Conservation (phyloP, 768 basidiomycete genomes). For the Lactarius sp. region DNA sequence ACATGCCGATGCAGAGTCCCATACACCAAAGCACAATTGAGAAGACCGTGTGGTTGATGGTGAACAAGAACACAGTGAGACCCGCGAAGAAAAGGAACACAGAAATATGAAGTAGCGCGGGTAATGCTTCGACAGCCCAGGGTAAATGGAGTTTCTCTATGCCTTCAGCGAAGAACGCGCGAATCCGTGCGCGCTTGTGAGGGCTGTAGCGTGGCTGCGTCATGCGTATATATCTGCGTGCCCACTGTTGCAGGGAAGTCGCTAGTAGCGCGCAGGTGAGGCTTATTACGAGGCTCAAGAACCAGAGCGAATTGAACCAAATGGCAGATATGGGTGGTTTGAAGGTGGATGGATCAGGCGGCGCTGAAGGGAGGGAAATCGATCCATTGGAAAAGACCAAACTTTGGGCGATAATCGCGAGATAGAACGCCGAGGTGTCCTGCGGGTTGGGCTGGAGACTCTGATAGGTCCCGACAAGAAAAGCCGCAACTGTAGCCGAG, state of each 20-base stretch:
- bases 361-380: neutral
- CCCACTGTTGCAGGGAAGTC: constrained; percentile 19
- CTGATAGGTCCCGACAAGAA: constrained; percentile 15
- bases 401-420: constrained; percentile 15
- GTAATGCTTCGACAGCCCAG: constrained; percentile 13
- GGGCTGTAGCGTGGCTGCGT: constrained; percentile 17
- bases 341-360: constrained; percentile 8
- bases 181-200: constrained; percentile 15
- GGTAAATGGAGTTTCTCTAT: constrained; percentile 15
- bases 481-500: constrained; percentile 18
- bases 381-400: constrained; percentile 3
- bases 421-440: constrained; percentile 10
- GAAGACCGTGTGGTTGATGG: constrained; percentile 25
- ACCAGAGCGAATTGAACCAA: constrained; percentile 19
- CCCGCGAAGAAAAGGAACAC: constrained; percentile 49
- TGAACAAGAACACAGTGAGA: constrained; percentile 41
- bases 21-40: constrained; percentile 14
- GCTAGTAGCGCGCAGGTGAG: constrained; percentile 15
- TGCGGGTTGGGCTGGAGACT: constrained; percentile 17
- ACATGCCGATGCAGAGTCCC: constrained; percentile 7
- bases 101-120: constrained; percentile 43
- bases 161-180: constrained; percentile 19
- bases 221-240: constrained; percentile 18
- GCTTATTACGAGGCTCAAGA: constrained; percentile 17
- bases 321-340: constrained; percentile 8